Base-by-base conservation (phyloP, 164 flowering plant species). In the Vitis vinifera region DNA sequence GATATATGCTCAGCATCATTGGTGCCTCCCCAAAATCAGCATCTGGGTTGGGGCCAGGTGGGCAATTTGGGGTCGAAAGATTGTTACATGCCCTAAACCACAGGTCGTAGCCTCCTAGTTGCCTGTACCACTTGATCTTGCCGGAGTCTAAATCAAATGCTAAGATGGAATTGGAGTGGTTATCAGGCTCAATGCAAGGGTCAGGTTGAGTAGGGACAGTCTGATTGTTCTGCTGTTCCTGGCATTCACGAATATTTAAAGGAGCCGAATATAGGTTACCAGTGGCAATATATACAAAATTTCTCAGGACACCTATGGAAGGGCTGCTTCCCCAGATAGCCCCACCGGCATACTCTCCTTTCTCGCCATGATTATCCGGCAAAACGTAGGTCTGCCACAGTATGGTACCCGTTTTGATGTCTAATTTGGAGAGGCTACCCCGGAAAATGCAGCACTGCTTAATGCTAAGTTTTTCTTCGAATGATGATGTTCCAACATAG, bases 301-400 rank as follows among this genome's bases (percentile, higher is more conserved):
- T 75, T 49, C 86, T 23, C 3, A 1, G 1, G 0, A 23, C 50
- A 16, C 78, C 82, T n/a, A 78, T 78, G 55, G 86, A 58, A 5
- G 84, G 84, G 67, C 85, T 82, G 60, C 82, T 80, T 55, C 85
- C 87, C 85, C 85, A 84, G 6, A 84, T 29, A 6, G 82, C 82
- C 1, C 76, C 83, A 7, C 85, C 85, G 1, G 87, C 64, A 48
- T 81, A 81, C 14, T 55, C 79, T 53, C 78, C 82, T 0, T 0
- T 9, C 15, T 44, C 29, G 47, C 81, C 82, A 2, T 59, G 5
- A 63, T 84, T 81, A 49, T 84, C 81, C 0, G 87, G 85, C 4
- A 82, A 23, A 77, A 71, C 80, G 66, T 37, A 76, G 55, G 82
- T 84, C 62, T 70, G 73, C 85, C 85, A 84, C n/a, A 75, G 2